Conservation (phyloP, 139 green algal genomes). For the Coelastrella sp. region DNA sequence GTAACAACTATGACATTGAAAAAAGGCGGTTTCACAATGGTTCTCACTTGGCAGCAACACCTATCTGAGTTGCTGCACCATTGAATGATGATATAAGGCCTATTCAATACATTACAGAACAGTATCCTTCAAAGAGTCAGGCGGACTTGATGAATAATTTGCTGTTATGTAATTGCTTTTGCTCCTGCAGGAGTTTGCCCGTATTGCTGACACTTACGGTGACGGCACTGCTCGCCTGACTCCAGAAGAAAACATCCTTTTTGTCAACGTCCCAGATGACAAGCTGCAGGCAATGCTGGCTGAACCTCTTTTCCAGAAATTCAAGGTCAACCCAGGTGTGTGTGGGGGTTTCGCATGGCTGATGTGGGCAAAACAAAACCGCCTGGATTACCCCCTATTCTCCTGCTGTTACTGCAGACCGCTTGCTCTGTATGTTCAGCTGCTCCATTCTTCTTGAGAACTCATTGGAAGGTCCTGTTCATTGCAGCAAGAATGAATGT, state of each 20-base stretch:
- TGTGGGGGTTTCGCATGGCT: not conserved
- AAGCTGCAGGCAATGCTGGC: slow-evolving; percentile 84
- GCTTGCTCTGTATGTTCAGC: too few relatives aligned
- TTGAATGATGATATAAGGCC: not conserved
- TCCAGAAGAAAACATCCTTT: slow-evolving; percentile 96
- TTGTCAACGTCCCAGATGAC: slow-evolving; percentile 89
- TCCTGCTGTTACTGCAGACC: too few relatives aligned
- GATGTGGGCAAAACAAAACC: too few relatives aligned
- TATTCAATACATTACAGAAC: not conserved
- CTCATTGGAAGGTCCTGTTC: not conserved
- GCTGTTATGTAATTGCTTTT: not conserved
- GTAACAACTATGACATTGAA: not conserved
- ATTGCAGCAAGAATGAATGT: not conserved
- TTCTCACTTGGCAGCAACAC: not conserved
- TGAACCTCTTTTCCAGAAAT: slow-evolving; percentile 91
- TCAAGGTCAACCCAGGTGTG: slow-evolving; percentile 66
- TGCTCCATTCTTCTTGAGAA: not conserved
- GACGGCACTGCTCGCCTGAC: slow-evolving; percentile 92
- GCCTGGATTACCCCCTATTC: too few relatives aligned
- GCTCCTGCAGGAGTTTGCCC: slow-evolving; percentile 49
- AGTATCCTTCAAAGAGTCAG: not conserved
- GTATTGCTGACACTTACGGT: slow-evolving; percentile 80
- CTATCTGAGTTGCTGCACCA: not conserved
- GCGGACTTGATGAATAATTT: not conserved
- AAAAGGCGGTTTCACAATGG: not conserved